Evolutionary conservation across 1,284 basidiomycete species (phyloP).

Genomic region (Termitomyces sp.): DNA sequence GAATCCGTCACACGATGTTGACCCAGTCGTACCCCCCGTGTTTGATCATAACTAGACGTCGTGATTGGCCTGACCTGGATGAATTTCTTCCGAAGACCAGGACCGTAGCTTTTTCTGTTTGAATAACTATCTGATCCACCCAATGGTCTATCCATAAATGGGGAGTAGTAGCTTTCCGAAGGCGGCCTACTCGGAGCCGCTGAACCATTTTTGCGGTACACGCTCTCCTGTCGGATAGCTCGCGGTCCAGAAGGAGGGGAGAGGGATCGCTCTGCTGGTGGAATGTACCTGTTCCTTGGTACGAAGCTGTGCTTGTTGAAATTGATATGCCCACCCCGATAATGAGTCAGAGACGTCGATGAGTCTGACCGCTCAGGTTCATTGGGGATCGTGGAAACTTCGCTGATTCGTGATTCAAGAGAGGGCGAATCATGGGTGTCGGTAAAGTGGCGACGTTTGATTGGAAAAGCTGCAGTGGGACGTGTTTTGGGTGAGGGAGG

Average conservation of each 20-base stretch:
- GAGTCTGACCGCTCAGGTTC: not conserved
- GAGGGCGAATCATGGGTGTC: not conserved
- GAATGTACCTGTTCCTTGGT: not conserved
- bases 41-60: not conserved
- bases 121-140: not conserved
- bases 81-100: not conserved
- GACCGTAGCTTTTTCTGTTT: not conserved
- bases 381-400: not conserved
- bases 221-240: not conserved
- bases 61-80: not conserved
- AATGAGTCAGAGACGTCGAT: not conserved
- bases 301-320: not conserved
- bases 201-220: not conserved
- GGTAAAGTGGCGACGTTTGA: conserved; percentile 2
- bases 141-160: too few relatives aligned
- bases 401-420: conserved; percentile 2
- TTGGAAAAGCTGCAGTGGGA: not conserved
- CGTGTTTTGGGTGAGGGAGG: not conserved
- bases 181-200: not conserved
- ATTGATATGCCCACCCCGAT: not conserved
- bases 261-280: not conserved
- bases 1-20: not conserved
- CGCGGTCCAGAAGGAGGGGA: conserved; percentile 3
- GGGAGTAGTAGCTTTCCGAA: not conserved
- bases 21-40: not conserved